Conservation (phyloP, 2,329 filamentous ascomycete species). For the Aspergillus flavus region DNA sequence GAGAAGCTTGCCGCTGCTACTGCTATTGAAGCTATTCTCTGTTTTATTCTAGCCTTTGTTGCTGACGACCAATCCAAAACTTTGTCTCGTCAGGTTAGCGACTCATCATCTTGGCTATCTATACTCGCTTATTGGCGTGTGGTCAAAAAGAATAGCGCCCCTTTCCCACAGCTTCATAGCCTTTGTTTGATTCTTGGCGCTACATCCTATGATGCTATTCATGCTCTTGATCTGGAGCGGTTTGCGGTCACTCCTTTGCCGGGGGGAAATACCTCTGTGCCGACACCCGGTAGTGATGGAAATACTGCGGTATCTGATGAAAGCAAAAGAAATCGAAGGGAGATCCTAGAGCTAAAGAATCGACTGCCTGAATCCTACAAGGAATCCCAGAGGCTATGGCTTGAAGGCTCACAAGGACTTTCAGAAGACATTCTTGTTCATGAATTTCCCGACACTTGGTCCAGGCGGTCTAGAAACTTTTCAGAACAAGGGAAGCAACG, state of each 20-base stretch:
- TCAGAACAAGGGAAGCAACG: conserved; percentile 39
- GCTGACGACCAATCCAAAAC: conserved; percentile 45
- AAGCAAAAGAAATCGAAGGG: conserved; percentile 39
- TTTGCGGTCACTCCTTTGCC: conserved; percentile 45
- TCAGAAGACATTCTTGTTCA: conserved; percentile 43
- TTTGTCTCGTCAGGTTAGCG: conserved; percentile 39
- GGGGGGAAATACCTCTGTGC: conserved; percentile 40
- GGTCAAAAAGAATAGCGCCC: conserved; percentile 41
- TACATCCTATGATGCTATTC: conserved; percentile 49
- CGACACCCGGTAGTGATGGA: conserved; percentile 49
- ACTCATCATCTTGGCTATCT: conserved; percentile 49
- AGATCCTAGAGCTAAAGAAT: conserved; percentile 44
- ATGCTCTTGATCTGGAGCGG: conserved; percentile 48
- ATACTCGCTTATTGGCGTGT: conserved; percentile 52
- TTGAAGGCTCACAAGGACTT: conserved; percentile 45
- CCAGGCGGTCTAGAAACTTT: conserved; percentile 40
- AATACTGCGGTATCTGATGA: conserved; percentile 41
- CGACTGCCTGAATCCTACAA: conserved; percentile 45
- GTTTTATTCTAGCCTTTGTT: conserved; percentile 51
- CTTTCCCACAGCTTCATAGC: conserved; percentile 46
- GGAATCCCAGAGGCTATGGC: conserved; percentile 48
- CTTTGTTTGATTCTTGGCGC: conserved; percentile 51
- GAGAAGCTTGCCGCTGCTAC: conserved; percentile 43
- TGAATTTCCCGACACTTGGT: conserved; percentile 51
- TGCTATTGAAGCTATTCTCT: conserved; percentile 49